Base-by-base conservation (phyloP, 177 flowering plant genomes). In the Vitis hybrid region DNA sequence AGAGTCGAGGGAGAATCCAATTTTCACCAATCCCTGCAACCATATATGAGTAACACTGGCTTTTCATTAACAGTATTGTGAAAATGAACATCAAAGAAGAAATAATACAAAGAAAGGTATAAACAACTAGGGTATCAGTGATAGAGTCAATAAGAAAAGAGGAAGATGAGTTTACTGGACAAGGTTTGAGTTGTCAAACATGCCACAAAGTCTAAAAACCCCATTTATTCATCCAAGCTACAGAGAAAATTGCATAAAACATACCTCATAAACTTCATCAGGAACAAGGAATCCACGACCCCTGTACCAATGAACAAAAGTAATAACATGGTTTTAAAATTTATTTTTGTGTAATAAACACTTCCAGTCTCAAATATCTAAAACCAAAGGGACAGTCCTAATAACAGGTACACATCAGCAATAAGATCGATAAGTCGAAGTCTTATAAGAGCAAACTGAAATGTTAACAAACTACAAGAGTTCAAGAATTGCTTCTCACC, bases 1-100 rank as follows among this genome's bases (percentile, higher is more conserved):
- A 60, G 90, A 84, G 68, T 92, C 97, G 13, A 92, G 80, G 60
- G 88, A 74, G 82, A 90, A 86, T 31, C 92, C 93, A 82, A 89
- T 65, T 80, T 91, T 89, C 61, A 80, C 73, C 82, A 89, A 77
- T 51, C 83, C 92, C 94, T 91, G 81, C 50, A 74, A 59, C 16
- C 45, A 78, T 52, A 5, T 67, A 39, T 39, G 9, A 39, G 48
- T 7, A 39, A 39, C 48, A 39, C 9, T 39, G 48, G 1, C 48
- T 39, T 39, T 0, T 39, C 48, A 5, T 11, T 18, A 66, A 64
- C 51, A 62, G 22, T 64, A 39, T 39, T 39, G 8, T 14, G 39
- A n/a, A 22, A 49, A 29, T 15, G 15, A 3, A 51, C 57, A 53
- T 15, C 7, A 8, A 51, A 29, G n/a, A 60, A 14, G 60, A 59